These are phyloP conservation scores for Podila horticola DNA, from an alignment of 192 early-diverging fungal species.

Conservation along the genomic window DNA sequence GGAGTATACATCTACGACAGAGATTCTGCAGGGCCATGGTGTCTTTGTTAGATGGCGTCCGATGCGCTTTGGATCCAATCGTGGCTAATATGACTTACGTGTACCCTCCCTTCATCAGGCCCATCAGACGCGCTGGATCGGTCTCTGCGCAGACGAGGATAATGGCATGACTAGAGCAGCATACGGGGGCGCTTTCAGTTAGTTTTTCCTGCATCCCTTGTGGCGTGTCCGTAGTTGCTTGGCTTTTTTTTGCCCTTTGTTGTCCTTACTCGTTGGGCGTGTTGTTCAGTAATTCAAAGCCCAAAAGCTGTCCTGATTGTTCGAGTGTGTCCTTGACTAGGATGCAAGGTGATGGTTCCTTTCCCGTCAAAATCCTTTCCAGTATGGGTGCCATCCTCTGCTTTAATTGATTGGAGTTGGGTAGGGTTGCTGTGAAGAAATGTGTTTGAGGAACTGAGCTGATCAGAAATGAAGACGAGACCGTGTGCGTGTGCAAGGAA, in stretches of 20 bases:
- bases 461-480: not conserved
- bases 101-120: constrained; percentile 19
- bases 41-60: not conserved
- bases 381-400: constrained; percentile 30
- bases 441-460: too few species aligned
- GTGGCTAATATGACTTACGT: not conserved
- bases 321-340: constrained; percentile 46
- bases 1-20: constrained; percentile 33
- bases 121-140: constrained; percentile 22
- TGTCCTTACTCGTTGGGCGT: constrained; percentile 24
- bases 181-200: not conserved
- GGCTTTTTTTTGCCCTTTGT: not conserved
- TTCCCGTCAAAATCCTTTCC: constrained; percentile 35
- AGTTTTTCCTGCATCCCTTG: not conserved
- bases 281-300: constrained; percentile 26
- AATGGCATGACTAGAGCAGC: constrained; percentile 16
- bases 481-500: not conserved
- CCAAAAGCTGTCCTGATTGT: constrained; percentile 40
- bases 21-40: constrained; percentile 5
- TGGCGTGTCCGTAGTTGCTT: too few species aligned
- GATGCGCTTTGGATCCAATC: not conserved
- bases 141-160: constrained; percentile 40
- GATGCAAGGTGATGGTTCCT: constrained; percentile 42
- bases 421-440: not conserved
- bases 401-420: not conserved